A percentile compares a stretch with the other conserved stretches of the same genome.
These are phyloP conservation scores for Diddensiella santjacobensis DNA, from an alignment of 805 yeast species.

Conservation along the genomic window DNA sequence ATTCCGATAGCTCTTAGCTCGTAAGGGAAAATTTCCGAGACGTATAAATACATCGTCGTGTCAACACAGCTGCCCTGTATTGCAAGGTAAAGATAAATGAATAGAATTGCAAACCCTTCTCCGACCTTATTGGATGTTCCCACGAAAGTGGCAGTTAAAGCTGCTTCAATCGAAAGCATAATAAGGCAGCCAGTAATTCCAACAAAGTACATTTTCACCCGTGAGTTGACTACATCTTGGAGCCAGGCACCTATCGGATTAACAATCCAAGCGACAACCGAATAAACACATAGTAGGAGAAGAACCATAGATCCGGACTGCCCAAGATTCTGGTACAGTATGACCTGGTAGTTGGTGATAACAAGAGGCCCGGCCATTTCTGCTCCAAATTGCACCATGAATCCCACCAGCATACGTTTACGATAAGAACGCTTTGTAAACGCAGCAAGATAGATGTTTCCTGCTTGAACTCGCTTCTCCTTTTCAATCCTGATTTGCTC, in stretches of 20 bases:
- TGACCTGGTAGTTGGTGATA: conserved; percentile 10
- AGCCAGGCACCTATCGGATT: conserved; percentile 11
- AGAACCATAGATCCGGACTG: conserved; percentile 9
- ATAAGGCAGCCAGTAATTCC: conserved; percentile 8
- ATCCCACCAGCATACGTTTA: conserved; percentile 8
- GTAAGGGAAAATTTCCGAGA: conserved; percentile 17
- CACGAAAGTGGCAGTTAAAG: conserved; percentile 8
- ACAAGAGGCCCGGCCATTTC: conserved; percentile 10
- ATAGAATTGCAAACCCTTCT: conserved; percentile 9
- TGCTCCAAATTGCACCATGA: conserved; percentile 14
- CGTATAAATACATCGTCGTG: conserved; percentile 13
- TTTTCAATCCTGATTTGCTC: conserved; percentile 8
- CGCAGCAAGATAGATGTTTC: conserved; percentile 2
- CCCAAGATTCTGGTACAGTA: conserved; percentile 10
- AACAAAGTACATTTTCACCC: conserved; percentile 10
- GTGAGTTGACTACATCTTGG: conserved; percentile 9
- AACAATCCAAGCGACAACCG: conserved; percentile 9
- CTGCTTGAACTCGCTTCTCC: conserved; percentile 9
- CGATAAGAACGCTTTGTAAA: conserved; percentile 10
- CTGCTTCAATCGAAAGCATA: conserved; percentile 6
- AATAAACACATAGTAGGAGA: conserved; percentile 6
- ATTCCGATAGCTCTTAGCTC: conserved; percentile 39
- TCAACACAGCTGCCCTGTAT: conserved; percentile 12
- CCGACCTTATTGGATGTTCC: conserved; percentile 3
- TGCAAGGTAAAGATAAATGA: conserved; percentile 11